phyloP scores from a whole-genome alignment of 257 asterid genomes.

The Salvia rosmarinus region DNA sequence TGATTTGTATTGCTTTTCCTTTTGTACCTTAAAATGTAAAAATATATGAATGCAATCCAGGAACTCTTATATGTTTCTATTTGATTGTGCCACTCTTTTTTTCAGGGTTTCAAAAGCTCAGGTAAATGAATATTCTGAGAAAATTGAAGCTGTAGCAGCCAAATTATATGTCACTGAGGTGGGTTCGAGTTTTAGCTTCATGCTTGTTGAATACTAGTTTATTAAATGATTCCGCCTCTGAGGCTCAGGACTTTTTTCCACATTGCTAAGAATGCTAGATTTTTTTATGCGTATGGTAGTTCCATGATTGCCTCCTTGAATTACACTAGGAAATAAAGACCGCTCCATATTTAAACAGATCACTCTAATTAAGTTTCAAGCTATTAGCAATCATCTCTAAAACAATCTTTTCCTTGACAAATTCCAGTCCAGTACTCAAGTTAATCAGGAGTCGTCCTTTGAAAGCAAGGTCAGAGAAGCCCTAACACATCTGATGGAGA shows the following conservation, averaged over 20 bases:
- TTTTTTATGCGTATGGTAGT: conserved; percentile 3
- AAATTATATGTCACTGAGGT: conserved; percentile 65
- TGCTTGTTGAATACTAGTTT: conserved; percentile 9
- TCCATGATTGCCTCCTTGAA: conserved; percentile 13
- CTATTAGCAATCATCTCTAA: conserved; percentile 23
- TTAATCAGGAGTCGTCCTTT: conserved; percentile 46
- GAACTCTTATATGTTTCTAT: not conserved
- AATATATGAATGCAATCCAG: conserved; percentile 1
- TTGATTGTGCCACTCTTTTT: conserved; percentile 13
- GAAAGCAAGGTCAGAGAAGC: conserved; percentile 47
- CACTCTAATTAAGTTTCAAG: not conserved
- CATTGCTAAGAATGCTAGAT: not conserved
- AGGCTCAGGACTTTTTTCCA: not conserved
- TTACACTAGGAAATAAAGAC: not conserved
- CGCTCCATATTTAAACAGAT: not conserved
- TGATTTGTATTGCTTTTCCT: conserved; percentile 13
- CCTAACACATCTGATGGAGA: conserved; percentile 52
- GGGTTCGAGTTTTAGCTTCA: conserved; percentile 17
- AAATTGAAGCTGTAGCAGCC: conserved; percentile 79
- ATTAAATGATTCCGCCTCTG: not conserved
- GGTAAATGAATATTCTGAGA: conserved; percentile 70
- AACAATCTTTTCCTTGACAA: conserved; percentile 30
- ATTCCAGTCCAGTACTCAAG: conserved; percentile 51
- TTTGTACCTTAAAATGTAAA: not conserved
- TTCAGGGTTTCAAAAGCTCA: conserved; percentile 77